Evolutionary conservation across 1,284 basidiomycete genomes (phyloP).

Genomic region (Apiotrichum porosum): DNA sequence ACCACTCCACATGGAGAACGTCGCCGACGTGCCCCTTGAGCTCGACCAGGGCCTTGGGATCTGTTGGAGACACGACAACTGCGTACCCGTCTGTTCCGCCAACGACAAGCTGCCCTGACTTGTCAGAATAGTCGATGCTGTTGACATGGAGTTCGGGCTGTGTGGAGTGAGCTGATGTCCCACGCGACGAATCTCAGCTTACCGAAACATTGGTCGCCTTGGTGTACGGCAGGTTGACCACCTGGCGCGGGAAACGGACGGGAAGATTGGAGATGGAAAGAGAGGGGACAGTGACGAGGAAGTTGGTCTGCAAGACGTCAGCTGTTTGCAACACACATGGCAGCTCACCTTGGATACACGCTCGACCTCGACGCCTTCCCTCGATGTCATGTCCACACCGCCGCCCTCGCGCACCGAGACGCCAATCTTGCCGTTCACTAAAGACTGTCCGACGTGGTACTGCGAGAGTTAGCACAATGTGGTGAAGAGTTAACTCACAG

Average conservation of each 20-base stretch:
- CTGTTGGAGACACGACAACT: conserved; percentile 29
- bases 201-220: conserved; percentile 29
- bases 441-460: conserved; percentile 35
- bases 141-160: conserved; percentile 38
- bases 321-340: neutral
- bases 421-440: conserved; percentile 42
- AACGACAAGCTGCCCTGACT: conserved; percentile 34
- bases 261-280: conserved; percentile 20
- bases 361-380: conserved; percentile 32
- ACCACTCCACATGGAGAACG: conserved; percentile 45
- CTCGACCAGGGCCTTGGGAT: conserved; percentile 13
- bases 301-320: conserved; percentile 27
- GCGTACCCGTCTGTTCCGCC: conserved; percentile 49
- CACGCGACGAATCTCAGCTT: no score
- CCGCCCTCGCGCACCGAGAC: conserved; percentile 30
- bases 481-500: conserved; percentile 23
- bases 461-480: conserved; percentile 7
- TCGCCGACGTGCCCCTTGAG: conserved; percentile 51
- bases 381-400: conserved; percentile 19
- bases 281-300: conserved; percentile 29
- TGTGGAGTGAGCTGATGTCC: conserved; percentile 5
- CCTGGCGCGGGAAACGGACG: conserved; percentile 41
- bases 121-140: conserved; percentile 37
- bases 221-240: conserved; percentile 34
- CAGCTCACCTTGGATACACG: conserved; percentile 29